phyloP scores from a whole-genome alignment of 176 grass and related monocot species.

The Microstegium vimineum region DNA sequence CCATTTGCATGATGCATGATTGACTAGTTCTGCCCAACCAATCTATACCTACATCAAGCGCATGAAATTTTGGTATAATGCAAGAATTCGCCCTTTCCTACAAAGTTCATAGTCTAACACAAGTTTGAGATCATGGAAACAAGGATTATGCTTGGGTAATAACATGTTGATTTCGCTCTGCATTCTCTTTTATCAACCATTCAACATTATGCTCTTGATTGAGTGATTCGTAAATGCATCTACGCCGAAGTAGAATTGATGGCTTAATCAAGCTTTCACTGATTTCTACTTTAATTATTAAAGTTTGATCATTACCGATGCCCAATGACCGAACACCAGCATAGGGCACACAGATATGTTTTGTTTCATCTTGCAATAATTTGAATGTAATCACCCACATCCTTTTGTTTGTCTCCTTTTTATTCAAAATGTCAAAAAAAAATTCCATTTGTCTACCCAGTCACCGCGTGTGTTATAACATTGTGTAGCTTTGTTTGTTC shows the following conservation, averaged over 20 bases:
- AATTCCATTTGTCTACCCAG: neutral
- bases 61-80: neutral
- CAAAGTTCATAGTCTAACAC: neutral
- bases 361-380: neutral
- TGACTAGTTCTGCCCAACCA: neutral
- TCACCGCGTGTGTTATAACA: neutral
- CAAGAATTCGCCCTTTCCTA: neutral
- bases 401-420: conserved; percentile 7
- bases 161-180: neutral
- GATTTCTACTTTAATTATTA: neutral
- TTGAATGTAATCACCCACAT: neutral
- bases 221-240: neutral
- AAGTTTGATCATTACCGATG: neutral
- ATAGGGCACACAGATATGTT: neutral
- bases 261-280: neutral
- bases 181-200: neutral
- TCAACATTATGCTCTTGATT: neutral
- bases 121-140: neutral
- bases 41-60: neutral
- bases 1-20: neutral
- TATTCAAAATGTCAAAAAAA: neutral
- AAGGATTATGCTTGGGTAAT: neutral
- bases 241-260: neutral
- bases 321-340: neutral
- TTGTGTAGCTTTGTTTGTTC: conserved; percentile 5